Conservation (phyloP, 805 yeast species). For the Kodamaea sagamina region DNA sequence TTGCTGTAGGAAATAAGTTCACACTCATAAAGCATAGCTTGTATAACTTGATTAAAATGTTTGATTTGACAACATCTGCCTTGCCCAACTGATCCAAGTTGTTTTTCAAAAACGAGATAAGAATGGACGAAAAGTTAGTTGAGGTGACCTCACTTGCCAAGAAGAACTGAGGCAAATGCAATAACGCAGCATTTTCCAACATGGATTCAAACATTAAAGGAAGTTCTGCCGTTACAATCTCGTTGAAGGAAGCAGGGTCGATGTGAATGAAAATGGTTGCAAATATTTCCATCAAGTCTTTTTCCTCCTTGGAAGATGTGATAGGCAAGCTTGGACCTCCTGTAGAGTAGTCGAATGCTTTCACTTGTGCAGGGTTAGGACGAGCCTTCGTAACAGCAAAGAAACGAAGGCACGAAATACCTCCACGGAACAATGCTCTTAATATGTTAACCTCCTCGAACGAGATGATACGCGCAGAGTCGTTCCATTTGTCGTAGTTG, state of each 20-base stretch:
- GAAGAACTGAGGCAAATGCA: slow-evolving; percentile 92
- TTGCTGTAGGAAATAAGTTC: slow-evolving; percentile 81
- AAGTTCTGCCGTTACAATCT: slow-evolving; percentile 79
- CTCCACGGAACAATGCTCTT: slow-evolving; percentile 77
- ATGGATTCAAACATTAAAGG: slow-evolving; percentile 76
- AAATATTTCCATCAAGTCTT: slow-evolving; percentile 92
- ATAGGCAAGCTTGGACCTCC: slow-evolving; percentile 83
- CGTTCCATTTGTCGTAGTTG: slow-evolving; percentile 68
- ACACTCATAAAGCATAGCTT: slow-evolving; percentile 96
- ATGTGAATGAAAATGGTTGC: slow-evolving; percentile 92
- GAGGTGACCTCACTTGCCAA: slow-evolving; percentile 93
- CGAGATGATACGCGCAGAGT: slow-evolving; percentile 78
- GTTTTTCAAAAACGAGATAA: slow-evolving; percentile 75
- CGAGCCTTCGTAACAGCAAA: slow-evolving; percentile 63
- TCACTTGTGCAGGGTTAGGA: slow-evolving; percentile 26
- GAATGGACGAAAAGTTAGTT: slow-evolving; percentile 79
- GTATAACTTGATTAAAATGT: slow-evolving; percentile 81
- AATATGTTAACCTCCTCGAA: slow-evolving; percentile 81
- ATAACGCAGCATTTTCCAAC: slow-evolving; percentile 77
- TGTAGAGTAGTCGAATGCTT: slow-evolving; percentile 58
- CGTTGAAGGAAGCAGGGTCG: slow-evolving; percentile 95
- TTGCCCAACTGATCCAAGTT: slow-evolving; percentile 80
- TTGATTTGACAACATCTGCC: slow-evolving; percentile 72
- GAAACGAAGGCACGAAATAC: slow-evolving; percentile 75
- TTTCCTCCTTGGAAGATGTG: slow-evolving; percentile 87